These are phyloP conservation scores for Aurifilum marmelostoma DNA, from an alignment of 2,329 filamentous ascomycete genomes.

Conservation along the genomic window DNA sequence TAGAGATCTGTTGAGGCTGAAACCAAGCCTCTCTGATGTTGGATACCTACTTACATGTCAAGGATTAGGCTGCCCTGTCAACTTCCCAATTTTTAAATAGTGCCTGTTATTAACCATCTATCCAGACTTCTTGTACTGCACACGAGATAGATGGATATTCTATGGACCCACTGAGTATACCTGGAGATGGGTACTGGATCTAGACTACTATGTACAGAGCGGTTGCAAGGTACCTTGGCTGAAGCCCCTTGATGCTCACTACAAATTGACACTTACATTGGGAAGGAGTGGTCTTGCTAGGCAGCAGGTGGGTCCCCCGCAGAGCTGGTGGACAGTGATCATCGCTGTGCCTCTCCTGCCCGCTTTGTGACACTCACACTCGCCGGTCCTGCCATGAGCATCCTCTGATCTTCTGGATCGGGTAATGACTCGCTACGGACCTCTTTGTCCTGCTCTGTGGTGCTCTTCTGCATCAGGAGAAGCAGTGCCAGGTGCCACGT, in stretches of 20 bases:
- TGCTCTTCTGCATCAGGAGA: no score
- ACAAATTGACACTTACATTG: not conserved
- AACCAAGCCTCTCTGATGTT: not conserved
- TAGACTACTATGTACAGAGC: no score
- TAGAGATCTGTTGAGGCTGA: no score
- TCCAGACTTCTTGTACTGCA: no score
- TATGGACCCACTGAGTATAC: no score
- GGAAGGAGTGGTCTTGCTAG: not conserved
- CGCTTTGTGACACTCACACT: not conserved
- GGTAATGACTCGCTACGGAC: not conserved
- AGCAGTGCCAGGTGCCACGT: not conserved
- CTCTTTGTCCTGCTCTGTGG: not conserved
- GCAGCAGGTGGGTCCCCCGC: not conserved
- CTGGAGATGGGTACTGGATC: no score
- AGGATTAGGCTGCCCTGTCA: no score
- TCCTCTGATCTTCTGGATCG: not conserved
- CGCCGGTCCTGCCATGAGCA: not conserved
- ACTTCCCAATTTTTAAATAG: no score
- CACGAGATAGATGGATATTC: no score
- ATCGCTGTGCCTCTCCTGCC: not conserved
- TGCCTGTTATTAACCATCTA: no score
- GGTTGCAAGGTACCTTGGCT: not conserved
- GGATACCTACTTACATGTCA: no score
- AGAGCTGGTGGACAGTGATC: not conserved
- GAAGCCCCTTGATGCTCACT: not conserved